Base-by-base conservation (phyloP, 148 eudicot species). In the Gaultheria prostrata region DNA sequence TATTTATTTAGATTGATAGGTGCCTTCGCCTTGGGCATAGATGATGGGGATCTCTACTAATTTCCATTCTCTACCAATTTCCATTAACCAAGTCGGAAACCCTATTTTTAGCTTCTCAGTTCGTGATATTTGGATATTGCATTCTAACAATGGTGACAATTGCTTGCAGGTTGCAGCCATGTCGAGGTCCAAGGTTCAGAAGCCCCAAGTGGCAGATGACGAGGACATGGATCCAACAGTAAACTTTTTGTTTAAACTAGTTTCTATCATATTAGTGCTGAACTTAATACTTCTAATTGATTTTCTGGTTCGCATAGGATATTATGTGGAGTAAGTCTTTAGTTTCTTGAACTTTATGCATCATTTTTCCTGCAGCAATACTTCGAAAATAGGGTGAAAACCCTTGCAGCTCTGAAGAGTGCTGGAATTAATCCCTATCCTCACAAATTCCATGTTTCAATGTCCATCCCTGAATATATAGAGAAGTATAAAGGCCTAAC, bases 201-300 rank as follows among this genome's bases (percentile, higher is more conserved):
- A 90, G 85, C 28, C 92, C 39, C 83, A 89, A 84, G 87, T 86
- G 57, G 96, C 93, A 53, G 98, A 93, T 45, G 99, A 97, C 4
- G 98, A 94, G 18, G 99, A 92, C 83, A 92, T 94, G 93, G 99
- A 97, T 78, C 97, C 99, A 14, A 97, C 98, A 59, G 99, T 94
- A 91, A 75, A 83, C 84, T 67, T 51, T 65, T 76, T 50, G 13
- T 11, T 39, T 51, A 17, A 2, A 11, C 18, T 28, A 13, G 39
- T 59, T 63, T 6, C 13, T 24, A 24, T 24, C 24, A 8, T 24
- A 24, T 63, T 8, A 24, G 73, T 69, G 43, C 45, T 3, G 0
- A 30, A 72, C 0, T 14, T 18, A 14, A 15, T 32, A 32, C 10
- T 72, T 35, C 17, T 6, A 14, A 30, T 70, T 20, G 0, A 20